Evolutionary conservation across 805 yeast genomes (phyloP).

Genomic region (Lipomyces sp.): DNA sequence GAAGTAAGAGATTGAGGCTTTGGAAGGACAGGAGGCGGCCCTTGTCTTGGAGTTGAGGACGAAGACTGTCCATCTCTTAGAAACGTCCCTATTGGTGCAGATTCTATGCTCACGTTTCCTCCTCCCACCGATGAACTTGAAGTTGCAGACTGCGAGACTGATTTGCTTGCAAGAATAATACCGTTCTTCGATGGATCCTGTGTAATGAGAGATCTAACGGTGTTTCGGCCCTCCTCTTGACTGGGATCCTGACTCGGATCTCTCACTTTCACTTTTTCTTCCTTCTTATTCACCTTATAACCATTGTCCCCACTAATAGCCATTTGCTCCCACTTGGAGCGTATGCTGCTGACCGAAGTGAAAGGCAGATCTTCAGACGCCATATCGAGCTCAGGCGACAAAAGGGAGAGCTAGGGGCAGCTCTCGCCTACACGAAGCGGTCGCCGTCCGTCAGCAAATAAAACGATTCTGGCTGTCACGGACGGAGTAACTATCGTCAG

Average conservation of each 20-base stretch:
- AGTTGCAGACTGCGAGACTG: slow-evolving; percentile 10
- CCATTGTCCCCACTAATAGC: neutral
- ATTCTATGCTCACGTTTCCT: neutral
- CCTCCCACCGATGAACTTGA: neutral
- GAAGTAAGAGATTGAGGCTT: neutral
- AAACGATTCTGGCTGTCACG: neutral
- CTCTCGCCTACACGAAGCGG: neutral
- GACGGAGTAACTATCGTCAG: neutral
- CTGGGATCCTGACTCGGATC: neutral
- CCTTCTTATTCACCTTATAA: neutral
- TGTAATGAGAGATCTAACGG: neutral
- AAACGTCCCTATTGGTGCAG: neutral
- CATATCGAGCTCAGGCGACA: slow-evolving; percentile 9
- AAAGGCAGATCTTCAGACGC: slow-evolving; percentile 26
- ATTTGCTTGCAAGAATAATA: slow-evolving; percentile 3
- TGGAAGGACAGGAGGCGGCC: slow-evolving; percentile 3
- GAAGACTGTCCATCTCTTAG: neutral
- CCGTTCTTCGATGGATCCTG: neutral
- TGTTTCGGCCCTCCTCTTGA: neutral
- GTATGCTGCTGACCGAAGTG: slow-evolving; percentile 33
- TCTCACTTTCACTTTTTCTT: neutral
- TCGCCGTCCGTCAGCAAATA: neutral
- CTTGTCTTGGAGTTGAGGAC: neutral
- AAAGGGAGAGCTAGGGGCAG: neutral
- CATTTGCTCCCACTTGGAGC: slow-evolving; percentile 36